phyloP scores from a whole-genome alignment of 108 stramenopile species.

The Seminavis robusta region DNA sequence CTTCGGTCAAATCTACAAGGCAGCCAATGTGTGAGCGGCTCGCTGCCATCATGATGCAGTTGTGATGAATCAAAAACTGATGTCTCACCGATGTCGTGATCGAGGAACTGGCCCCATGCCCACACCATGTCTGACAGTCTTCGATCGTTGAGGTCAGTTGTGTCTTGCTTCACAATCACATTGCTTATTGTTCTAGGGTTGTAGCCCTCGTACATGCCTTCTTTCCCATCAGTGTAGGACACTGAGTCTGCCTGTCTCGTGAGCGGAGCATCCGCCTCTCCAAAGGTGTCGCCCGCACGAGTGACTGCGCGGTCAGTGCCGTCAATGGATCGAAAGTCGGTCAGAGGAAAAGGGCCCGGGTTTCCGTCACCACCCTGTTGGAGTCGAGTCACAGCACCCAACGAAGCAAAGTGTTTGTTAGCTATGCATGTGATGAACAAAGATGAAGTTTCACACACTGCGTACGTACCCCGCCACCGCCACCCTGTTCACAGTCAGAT shows the following conservation, averaged over 20 bases:
- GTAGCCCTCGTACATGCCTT: background rate
- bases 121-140: conserved; percentile 15
- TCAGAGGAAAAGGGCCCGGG: background rate
- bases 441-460: no score
- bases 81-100: conserved; percentile 36
- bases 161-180: background rate
- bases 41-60: no score
- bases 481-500: no score
- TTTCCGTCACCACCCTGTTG: background rate
- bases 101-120: conserved; percentile 35
- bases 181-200: conserved; percentile 1
- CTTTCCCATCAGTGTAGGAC: background rate
- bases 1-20: no score
- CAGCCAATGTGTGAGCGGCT: no score
- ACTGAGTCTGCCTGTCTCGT: background rate
- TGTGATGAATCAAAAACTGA: no score
- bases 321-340: background rate
- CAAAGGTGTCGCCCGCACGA: background rate
- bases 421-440: no score
- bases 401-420: no score
- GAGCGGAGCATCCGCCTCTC: background rate
- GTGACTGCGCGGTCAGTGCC: background rate
- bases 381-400: no score
- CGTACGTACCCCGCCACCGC: no score
- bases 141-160: no score